These are phyloP conservation scores for Kwoniella pini DNA, from an alignment of 768 basidiomycete species.

Conservation along the genomic window DNA sequence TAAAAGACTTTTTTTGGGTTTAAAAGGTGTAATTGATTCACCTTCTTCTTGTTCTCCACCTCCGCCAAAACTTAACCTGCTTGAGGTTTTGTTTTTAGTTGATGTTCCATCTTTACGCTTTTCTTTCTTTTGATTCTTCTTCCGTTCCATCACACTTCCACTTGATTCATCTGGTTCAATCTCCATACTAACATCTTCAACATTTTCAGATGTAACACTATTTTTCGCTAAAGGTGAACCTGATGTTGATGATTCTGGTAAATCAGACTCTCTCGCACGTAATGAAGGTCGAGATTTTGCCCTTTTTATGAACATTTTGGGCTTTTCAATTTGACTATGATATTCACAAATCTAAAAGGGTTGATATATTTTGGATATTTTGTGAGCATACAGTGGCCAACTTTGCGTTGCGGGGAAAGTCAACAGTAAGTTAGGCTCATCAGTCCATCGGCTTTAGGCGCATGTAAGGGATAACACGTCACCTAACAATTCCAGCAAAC, in stretches of 20 bases:
- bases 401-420: too few relatives aligned
- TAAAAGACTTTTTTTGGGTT: slow-evolving; percentile 46
- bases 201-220: slow-evolving; percentile 26
- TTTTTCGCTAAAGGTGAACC: slow-evolving; percentile 34
- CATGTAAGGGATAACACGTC: too few relatives aligned
- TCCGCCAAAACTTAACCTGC: slow-evolving; percentile 49
- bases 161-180: slow-evolving; percentile 29
- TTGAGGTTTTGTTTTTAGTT: slow-evolving; percentile 15
- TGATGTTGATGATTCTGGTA: slow-evolving; percentile 18
- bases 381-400: neutral
- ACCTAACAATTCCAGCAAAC: neutral
- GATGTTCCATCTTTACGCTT: slow-evolving; percentile 25
- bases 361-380: neutral
- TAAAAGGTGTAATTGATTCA: slow-evolving; percentile 33
- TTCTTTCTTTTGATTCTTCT: slow-evolving; percentile 46
- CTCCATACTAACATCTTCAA: slow-evolving; percentile 23
- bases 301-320: slow-evolving; percentile 49
- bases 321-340: too few relatives aligned
- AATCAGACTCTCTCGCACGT: slow-evolving; percentile 38
- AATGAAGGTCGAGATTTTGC: slow-evolving; percentile 45
- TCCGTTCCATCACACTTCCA: slow-evolving; percentile 45
- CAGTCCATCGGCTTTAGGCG: too few relatives aligned
- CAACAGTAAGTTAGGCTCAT: too few relatives aligned
- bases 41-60: slow-evolving; percentile 35
- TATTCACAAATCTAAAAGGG: too few relatives aligned